Evolutionary conservation across 306 rosid genomes (phyloP).

Genomic region (Abrus pulchellus): DNA sequence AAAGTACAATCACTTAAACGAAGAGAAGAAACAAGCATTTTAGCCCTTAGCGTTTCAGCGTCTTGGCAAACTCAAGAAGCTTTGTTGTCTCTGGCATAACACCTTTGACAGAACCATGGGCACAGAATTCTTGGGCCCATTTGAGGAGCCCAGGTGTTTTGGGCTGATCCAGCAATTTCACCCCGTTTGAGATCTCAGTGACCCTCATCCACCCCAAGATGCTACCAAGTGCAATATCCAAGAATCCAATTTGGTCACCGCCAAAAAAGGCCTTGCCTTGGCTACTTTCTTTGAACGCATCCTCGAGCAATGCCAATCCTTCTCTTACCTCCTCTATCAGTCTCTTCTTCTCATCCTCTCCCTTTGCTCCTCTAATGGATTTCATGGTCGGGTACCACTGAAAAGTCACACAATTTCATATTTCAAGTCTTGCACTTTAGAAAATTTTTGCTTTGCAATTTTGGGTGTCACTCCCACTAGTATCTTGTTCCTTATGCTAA

Average conservation of each 20-base stretch:
- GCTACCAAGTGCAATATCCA: slow-evolving; percentile 72
- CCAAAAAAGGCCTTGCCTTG: slow-evolving; percentile 67
- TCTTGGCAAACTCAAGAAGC: slow-evolving; percentile 62
- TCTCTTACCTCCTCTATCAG: slow-evolving; percentile 45
- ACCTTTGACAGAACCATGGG: slow-evolving; percentile 57
- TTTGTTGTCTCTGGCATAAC: slow-evolving; percentile 60
- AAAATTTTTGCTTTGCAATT: background rate
- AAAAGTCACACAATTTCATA: slow-evolving; percentile 15
- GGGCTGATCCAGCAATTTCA: slow-evolving; percentile 56
- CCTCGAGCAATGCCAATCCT: slow-evolving; percentile 57
- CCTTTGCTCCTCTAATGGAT: slow-evolving; percentile 44
- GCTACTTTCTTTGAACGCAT: slow-evolving; percentile 54
- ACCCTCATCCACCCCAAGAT: slow-evolving; percentile 64
- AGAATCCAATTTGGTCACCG: slow-evolving; percentile 61
- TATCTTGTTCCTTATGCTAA: too few species aligned
- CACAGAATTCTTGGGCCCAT: slow-evolving; percentile 61
- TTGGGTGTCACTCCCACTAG: background rate
- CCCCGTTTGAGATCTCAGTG: slow-evolving; percentile 46
- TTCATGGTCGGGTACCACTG: slow-evolving; percentile 64
- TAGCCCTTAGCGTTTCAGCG: slow-evolving; percentile 12
- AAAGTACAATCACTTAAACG: background rate
- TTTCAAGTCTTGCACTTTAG: background rate
- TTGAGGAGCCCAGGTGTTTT: slow-evolving; percentile 57
- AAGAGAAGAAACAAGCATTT: slow-evolving; percentile 13
- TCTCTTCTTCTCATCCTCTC: slow-evolving; percentile 57